These are phyloP conservation scores for Kodamaea neixiangensis DNA, from an alignment of 805 yeast genomes.

Conservation along the genomic window DNA sequence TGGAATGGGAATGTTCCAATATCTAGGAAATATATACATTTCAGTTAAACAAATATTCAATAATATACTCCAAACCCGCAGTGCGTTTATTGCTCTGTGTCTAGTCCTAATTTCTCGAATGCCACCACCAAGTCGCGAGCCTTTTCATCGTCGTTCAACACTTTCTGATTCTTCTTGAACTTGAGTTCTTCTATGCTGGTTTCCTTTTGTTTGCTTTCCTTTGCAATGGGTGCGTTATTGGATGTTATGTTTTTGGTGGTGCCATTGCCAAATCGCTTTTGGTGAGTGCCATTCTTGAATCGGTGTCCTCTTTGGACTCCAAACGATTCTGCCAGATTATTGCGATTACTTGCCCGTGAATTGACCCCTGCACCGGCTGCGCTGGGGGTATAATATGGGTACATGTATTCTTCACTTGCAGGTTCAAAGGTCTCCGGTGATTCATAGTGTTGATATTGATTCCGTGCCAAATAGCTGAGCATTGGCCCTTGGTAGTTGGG, in stretches of 20 bases:
- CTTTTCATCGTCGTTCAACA: slow-evolving; percentile 27
- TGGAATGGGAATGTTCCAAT: background rate
- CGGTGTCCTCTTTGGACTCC: slow-evolving; percentile 5
- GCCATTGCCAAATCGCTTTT: background rate
- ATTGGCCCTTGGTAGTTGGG: slow-evolving; percentile 4
- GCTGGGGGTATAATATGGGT: background rate
- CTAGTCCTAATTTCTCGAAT: slow-evolving; percentile 14
- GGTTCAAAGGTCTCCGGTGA: background rate
- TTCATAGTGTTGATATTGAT: slow-evolving; percentile 34
- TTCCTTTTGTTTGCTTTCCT: slow-evolving; percentile 4
- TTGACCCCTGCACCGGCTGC: background rate
- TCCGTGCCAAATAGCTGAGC: slow-evolving; percentile 29
- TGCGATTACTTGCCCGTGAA: background rate
- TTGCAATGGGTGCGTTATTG: slow-evolving; percentile 5
- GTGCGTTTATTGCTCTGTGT: background rate
- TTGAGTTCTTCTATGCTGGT: slow-evolving; percentile 7
- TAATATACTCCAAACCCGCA: background rate
- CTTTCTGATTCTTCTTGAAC: slow-evolving; percentile 9
- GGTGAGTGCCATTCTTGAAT: background rate
- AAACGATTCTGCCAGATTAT: background rate
- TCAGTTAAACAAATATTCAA: background rate
- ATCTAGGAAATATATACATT: background rate
- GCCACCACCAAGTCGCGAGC: slow-evolving; percentile 33
- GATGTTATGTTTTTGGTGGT: slow-evolving; percentile 5
- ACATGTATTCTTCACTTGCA: background rate